Evolutionary conservation across 805 yeast genomes (phyloP), one percentile per base, ranked within the genome.

Genomic region (Isabelozyma pseudorhagii): DNA sequence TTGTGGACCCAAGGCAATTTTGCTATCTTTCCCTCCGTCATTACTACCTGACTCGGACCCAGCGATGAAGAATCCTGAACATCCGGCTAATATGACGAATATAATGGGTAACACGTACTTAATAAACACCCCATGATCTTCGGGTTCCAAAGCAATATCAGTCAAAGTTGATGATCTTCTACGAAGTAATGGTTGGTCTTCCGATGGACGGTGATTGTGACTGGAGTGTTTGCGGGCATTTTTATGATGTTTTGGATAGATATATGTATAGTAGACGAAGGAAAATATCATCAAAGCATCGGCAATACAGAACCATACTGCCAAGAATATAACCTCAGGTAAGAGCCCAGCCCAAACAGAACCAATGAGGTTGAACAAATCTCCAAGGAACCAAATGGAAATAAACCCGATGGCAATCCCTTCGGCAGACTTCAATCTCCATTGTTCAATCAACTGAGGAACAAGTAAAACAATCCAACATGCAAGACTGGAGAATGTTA

Each of bases 391-490:
- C 94, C 94, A 87, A 46, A 84, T 78, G 9, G 78, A 55, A 25
- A 87, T 75, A 58, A 88, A 87, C 5, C 84, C 79, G 31, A 85
- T 75, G 38, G 93, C 81, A 21, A 87, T 82, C 5, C 96, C 96
- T 34, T 86, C 92, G 4, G 90, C 88, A 14, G 83, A 78, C 60
- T 87, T 83, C 47, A 83, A 67, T 47, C 87, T 68, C 91, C 91
- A 88, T 67, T 87, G 93, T 62, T 87, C 96, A 25, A 87, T 77
- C 44, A 87, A 74, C 63, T 87, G 96, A 0, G 96, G 94, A 55
- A 88, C 68, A 50, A 87, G 75, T 40, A 87, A 67, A 11, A 87
- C 91, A 10, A 88, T 77, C 91, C 92, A 88, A 63, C 93, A 85
- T 0, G 93, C 90, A 40, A 87, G 74, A 31, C 83, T 77, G 54